Conservation (phyloP, 2,329 filamentous ascomycete genomes). For the Xylariales sp. region DNA sequence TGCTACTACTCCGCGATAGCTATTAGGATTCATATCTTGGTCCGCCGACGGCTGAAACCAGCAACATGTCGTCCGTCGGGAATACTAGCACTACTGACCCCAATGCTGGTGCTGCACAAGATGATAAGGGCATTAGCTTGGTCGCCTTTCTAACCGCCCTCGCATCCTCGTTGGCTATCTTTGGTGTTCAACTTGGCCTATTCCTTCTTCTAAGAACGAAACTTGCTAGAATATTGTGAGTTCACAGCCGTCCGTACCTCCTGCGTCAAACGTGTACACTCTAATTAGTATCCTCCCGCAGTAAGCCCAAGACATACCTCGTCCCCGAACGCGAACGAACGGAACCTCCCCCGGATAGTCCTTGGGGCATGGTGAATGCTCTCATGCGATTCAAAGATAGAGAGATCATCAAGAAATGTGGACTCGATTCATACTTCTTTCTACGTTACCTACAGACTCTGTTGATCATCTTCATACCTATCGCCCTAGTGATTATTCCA, state of each 20-base stretch:
- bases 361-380: conserved; percentile 48
- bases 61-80: conserved; percentile 9
- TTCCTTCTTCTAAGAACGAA: conserved; percentile 76
- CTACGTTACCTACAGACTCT: conserved; percentile 69
- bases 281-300: conserved; percentile 35
- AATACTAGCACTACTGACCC: no score
- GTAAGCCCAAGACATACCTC: conserved; percentile 79
- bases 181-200: conserved; percentile 59
- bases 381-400: conserved; percentile 67
- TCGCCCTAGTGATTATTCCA: conserved; percentile 73
- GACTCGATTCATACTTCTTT: conserved; percentile 96
- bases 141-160: conserved; percentile 62
- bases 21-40: conserved; percentile 1
- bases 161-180: conserved; percentile 57
- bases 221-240: conserved; percentile 77
- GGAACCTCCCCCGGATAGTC: conserved; percentile 59
- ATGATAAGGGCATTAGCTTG: conserved; percentile 38
- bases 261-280: no score
- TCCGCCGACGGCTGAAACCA: conserved; percentile 4
- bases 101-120: conserved; percentile 20
- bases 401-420: conserved; percentile 91
- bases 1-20: background rate
- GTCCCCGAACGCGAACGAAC: conserved; percentile 82
- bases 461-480: conserved; percentile 85
- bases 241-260: no score